These are phyloP conservation scores for Groenewaldozyma sp. DNA, from an alignment of 1,139 yeast genomes.

Conservation along the genomic window DNA sequence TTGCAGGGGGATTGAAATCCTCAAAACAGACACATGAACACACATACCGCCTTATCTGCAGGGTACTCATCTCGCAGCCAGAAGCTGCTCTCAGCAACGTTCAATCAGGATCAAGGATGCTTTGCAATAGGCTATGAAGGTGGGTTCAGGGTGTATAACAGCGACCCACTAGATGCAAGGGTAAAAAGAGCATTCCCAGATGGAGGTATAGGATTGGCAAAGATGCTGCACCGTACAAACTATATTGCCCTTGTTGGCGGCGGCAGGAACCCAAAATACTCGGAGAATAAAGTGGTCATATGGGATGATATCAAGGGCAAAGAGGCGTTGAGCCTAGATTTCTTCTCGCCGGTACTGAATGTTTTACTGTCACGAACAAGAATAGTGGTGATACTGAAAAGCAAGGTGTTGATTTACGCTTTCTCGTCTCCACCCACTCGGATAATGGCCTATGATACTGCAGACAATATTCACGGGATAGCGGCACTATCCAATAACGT, in stretches of 20 bases:
- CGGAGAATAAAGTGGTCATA: constrained; percentile 62
- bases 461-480: constrained; percentile 56
- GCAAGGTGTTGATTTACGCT: constrained; percentile 65
- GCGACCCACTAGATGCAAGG: constrained; percentile 77
- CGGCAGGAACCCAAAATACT: constrained; percentile 67
- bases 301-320: constrained; percentile 88
- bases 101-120: constrained; percentile 87
- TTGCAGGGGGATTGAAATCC: no score
- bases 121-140: constrained; percentile 74
- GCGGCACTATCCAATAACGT: constrained; percentile 50
- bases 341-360: constrained; percentile 62
- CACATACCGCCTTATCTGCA: constrained; percentile 15
- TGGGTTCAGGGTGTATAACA: constrained; percentile 80
- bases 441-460: constrained; percentile 63
- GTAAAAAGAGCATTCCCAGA: constrained; percentile 46
- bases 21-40: no score
- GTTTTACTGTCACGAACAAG: constrained; percentile 67
- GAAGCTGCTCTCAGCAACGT: constrained; percentile 48
- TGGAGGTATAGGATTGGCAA: constrained; percentile 62
- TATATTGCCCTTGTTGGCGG: constrained; percentile 87
- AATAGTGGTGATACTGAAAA: constrained; percentile 60
- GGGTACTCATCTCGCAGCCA: constrained; percentile 28
- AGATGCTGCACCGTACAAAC: constrained; percentile 85
- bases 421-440: constrained; percentile 72
- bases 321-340: constrained; percentile 66